Evolutionary conservation across 495 filamentous ascomycete species (phyloP), one percentile per base, ranked within the genome.

Genomic region (Podospora comata): DNA sequence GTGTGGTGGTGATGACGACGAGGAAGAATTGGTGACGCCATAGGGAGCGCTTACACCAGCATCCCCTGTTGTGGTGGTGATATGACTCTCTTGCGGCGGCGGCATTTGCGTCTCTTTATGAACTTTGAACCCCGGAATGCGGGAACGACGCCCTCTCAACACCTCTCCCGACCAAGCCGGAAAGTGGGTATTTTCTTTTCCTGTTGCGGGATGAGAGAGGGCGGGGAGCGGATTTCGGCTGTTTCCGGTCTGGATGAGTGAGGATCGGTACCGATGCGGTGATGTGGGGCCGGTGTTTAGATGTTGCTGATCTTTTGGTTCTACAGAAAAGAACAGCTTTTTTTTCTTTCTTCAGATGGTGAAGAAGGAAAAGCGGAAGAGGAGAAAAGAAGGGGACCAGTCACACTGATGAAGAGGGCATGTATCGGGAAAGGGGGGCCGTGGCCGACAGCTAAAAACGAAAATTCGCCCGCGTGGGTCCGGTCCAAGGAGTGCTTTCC

Each of bases 391-490:
- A 48, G 13, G 1, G 1, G 7, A 3, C 15, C 39, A 48, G 39
- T 48, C 39, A 48, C 39, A 48, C 15, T 48, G 6, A 48, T 11
- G 39, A 16, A 13, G 39, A 16, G 15, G 39, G 39, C 39, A 5
- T 32, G 30, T 5, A 26, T 19, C 19, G 32, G 30, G 19, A 32
- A 63, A 20, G 61, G 34, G 23, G 32, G 59, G 32, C 27, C 7
- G 28, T 27, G 59, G 18, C 27, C 19, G 23, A 20, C 18, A 1
- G n/a, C 27, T 34, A 63, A 39, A 48, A 48, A 26, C n/a, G 34
- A 44, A 62, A 62, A 62, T 62, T 63, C 28, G 30, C 61, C 61
- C 20, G 61, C 61, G 61, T 63, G 61, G 61, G 61, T 63, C 61
- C 34, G 61, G 18, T n/a, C 30, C 18, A 9, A 9, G 18, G 16